These are phyloP conservation scores for Hypomyces rosellus DNA, from an alignment of 2,329 filamentous ascomycete species.

Conservation along the genomic window DNA sequence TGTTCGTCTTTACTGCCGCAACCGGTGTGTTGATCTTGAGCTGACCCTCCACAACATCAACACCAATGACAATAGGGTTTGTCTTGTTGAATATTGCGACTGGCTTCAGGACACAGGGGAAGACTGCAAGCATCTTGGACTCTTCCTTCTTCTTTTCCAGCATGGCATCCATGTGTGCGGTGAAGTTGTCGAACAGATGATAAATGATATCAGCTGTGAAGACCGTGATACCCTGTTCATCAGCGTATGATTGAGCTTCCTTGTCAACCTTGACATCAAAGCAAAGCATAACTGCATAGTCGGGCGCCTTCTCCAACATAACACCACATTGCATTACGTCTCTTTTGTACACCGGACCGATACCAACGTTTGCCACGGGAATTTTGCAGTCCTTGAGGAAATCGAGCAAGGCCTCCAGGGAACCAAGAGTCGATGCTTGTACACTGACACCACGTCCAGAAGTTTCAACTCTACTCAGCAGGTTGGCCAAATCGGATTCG, in stretches of 20 bases:
- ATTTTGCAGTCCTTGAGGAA: conserved; percentile 97
- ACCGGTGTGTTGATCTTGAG: conserved; percentile 85
- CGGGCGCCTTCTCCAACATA: conserved; percentile 93
- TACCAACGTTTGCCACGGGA: conserved; percentile 93
- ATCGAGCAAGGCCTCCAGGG: conserved; percentile 89
- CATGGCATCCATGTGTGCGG: conserved; percentile 83
- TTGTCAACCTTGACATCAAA: conserved; percentile 99
- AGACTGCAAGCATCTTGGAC: conserved; percentile 89
- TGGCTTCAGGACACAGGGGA: conserved; percentile 85
- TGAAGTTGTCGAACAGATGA: conserved; percentile 95
- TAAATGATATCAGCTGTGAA: conserved; percentile 99
- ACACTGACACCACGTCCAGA: conserved; percentile 92
- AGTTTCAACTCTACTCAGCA: conserved; percentile 87
- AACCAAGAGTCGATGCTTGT: conserved; percentile 94
- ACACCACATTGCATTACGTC: conserved; percentile 93
- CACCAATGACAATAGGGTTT: conserved; percentile 85
- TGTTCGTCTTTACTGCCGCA: conserved; percentile 75
- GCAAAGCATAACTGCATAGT: conserved; percentile 98
- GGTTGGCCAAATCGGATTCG: conserved; percentile 84
- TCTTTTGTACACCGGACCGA: conserved; percentile 95
- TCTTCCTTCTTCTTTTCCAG: conserved; percentile 93
- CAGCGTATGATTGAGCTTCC: conserved; percentile 83
- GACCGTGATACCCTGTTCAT: conserved; percentile 92
- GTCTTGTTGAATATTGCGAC: conserved; percentile 99
- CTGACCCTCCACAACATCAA: conserved; percentile 89